Percentiles rank a stretch among this genome's conserved stretches.
Evolutionary conservation across 192 early-diverging fungal species (phyloP).

Genomic region (Paraglomus occultum): DNA sequence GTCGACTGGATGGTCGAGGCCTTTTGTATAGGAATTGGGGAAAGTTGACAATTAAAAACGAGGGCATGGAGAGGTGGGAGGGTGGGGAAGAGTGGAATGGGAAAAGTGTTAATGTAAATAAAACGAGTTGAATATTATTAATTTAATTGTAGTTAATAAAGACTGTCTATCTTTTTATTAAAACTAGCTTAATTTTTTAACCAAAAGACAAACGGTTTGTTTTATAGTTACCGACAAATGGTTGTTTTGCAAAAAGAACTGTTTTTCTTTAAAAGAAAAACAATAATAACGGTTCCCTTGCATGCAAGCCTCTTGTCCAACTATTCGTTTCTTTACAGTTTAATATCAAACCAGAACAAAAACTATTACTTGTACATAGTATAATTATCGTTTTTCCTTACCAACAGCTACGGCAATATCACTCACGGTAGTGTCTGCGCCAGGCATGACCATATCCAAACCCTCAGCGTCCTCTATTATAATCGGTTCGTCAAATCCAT

Average conservation of each 20-base stretch:
- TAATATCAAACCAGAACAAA: conserved; percentile 18
- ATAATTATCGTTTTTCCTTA: conserved; percentile 3
- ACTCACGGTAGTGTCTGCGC: conserved; percentile 52
- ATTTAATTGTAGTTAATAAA: too few species aligned
- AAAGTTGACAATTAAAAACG: too few species aligned
- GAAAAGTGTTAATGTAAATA: background rate
- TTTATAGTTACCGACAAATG: too few species aligned
- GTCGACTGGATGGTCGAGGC: conserved; percentile 70
- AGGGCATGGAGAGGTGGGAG: too few species aligned
- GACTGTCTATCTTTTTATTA: too few species aligned
- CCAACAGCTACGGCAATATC: conserved; percentile 55
- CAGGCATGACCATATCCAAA: conserved; percentile 84
- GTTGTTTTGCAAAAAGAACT: too few species aligned
- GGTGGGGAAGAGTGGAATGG: conserved; percentile 13
- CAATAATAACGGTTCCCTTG: background rate
- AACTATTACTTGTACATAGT: background rate
- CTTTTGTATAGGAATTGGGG: conserved; percentile 23
- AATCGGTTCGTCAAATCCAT: conserved; percentile 72
- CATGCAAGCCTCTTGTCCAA: conserved; percentile 33
- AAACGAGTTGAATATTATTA: too few species aligned
- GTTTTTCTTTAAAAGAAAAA: too few species aligned
- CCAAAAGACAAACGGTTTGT: too few species aligned
- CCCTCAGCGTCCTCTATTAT: conserved; percentile 63
- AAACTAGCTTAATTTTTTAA: too few species aligned
- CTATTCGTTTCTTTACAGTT: conserved; percentile 43